These are phyloP conservation scores for Glycine latifolia DNA, from an alignment of 306 rosid genomes.

Conservation along the genomic window DNA sequence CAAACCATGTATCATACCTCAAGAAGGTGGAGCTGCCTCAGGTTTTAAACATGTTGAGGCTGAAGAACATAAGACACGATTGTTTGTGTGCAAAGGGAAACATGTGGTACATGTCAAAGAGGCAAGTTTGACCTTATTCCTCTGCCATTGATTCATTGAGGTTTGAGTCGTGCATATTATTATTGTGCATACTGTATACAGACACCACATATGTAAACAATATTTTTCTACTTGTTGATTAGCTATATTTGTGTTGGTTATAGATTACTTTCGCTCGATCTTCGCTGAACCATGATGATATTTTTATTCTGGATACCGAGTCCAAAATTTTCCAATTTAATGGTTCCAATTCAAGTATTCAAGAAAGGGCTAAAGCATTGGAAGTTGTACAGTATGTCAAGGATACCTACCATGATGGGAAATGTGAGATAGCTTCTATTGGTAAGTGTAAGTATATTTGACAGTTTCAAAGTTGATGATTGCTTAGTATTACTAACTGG, in stretches of 20 bases:
- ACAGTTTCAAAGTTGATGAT: slow-evolving; percentile 38
- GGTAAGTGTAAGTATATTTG: slow-evolving; percentile 69
- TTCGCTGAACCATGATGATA: slow-evolving; percentile 90
- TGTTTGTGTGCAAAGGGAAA: slow-evolving; percentile 88
- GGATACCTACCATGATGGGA: slow-evolving; percentile 94
- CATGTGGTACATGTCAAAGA: slow-evolving; percentile 97
- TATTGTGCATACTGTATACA: slow-evolving; percentile 20
- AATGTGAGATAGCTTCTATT: slow-evolving; percentile 90
- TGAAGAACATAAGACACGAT: slow-evolving; percentile 77
- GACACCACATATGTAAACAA: slow-evolving; percentile 4
- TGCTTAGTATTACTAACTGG: slow-evolving; percentile 46
- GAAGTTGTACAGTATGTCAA: slow-evolving; percentile 95
- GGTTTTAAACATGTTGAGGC: slow-evolving; percentile 94
- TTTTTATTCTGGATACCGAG: slow-evolving; percentile 90
- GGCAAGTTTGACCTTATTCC: slow-evolving; percentile 68
- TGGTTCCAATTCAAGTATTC: slow-evolving; percentile 91
- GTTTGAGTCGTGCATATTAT: slow-evolving; percentile 44
- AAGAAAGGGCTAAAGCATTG: slow-evolving; percentile 98
- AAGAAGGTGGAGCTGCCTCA: slow-evolving; percentile 92
- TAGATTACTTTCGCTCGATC: slow-evolving; percentile 92
- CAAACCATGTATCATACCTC: slow-evolving; percentile 96
- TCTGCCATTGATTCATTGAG: slow-evolving; percentile 45
- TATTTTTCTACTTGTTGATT: slow-evolving; percentile 46
- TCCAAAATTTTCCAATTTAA: slow-evolving; percentile 94
- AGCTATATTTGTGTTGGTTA: slow-evolving; percentile 47